Conservation (phyloP, 2,329 filamentous ascomycete genomes). For the Ophiostoma perfectum region DNA sequence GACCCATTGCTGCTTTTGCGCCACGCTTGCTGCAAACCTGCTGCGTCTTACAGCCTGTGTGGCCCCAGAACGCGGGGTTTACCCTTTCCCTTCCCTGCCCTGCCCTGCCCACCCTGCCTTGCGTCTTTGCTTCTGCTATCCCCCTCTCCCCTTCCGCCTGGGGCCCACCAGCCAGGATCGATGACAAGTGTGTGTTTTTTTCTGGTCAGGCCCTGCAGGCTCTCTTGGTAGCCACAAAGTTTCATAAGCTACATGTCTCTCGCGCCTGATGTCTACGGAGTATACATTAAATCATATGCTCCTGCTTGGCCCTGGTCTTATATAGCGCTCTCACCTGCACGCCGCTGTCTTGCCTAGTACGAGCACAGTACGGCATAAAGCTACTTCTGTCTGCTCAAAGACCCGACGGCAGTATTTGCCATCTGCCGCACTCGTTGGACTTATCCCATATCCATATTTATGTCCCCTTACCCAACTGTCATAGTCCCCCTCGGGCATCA, state of each 20-base stretch:
- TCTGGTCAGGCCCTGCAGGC: constrained; percentile 17
- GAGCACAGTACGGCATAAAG: not conserved
- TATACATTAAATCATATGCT: not conserved
- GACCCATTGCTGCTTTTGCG: not conserved
- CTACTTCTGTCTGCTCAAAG: not conserved
- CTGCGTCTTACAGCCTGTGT: not conserved
- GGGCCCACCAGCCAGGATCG: constrained; percentile 15
- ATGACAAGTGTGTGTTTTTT: constrained; percentile 17
- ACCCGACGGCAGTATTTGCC: not conserved
- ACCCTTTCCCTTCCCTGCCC: not conserved
- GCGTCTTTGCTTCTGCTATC: not conserved
- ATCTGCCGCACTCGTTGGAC: not conserved
- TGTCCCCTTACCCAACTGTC: not conserved
- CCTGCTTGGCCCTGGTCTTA: not conserved
- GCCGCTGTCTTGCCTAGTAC: not conserved
- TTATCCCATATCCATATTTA: not conserved
- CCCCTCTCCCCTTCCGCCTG: constrained; percentile 1
- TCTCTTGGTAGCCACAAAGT: constrained; percentile 18
- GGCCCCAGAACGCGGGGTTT: constrained; percentile 6
- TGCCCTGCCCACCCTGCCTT: not conserved
- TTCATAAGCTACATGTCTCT: not conserved
- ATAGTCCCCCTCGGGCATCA: not conserved
- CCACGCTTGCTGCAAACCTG: not conserved
- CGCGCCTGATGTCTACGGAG: not conserved
- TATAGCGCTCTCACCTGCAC: too few species aligned